Percentiles rank a stretch among this genome's conserved stretches.
phyloP scores from a whole-genome alignment of 345 rosid genomes.

The Euphorbia peplus region DNA sequence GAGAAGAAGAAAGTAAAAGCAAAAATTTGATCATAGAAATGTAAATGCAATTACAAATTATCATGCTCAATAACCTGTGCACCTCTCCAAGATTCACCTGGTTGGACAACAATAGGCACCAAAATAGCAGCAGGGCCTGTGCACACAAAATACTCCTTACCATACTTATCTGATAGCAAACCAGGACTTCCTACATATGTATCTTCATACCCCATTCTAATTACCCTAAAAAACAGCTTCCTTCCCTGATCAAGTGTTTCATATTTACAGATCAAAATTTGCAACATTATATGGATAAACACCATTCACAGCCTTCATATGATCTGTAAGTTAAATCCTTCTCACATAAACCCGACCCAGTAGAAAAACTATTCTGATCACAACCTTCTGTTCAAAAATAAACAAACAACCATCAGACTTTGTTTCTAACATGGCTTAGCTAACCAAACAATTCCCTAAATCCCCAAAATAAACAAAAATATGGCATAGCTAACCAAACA shows the following conservation, averaged over 20 bases:
- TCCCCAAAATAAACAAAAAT: too few relatives aligned
- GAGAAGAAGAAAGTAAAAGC: slow-evolving; percentile 1
- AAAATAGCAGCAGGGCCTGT: slow-evolving; percentile 80
- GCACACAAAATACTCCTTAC: slow-evolving; percentile 64
- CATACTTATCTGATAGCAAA: slow-evolving; percentile 52
- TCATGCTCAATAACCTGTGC: slow-evolving; percentile 90
- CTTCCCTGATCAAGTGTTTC: slow-evolving; percentile 91
- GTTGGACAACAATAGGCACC: slow-evolving; percentile 57
- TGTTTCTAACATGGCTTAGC: too few relatives aligned
- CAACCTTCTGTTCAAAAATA: slow-evolving; percentile 12
- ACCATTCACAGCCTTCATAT: slow-evolving; percentile 22
- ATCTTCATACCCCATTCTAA: slow-evolving; percentile 73
- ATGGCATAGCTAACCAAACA: too few relatives aligned
- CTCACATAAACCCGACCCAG: not conserved
- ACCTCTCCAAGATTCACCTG: slow-evolving; percentile 78
- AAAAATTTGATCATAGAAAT: not conserved
- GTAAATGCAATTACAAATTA: slow-evolving; percentile 51
- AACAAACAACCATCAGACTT: slow-evolving; percentile 1
- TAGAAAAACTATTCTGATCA: slow-evolving; percentile 17
- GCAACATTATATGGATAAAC: slow-evolving; percentile 19
- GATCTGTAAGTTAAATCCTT: slow-evolving; percentile 12
- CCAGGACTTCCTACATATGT: slow-evolving; percentile 56
- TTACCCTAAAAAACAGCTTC: slow-evolving; percentile 77
- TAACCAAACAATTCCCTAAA: too few relatives aligned
- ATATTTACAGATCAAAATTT: slow-evolving; percentile 43